Evolutionary conservation across 352 stramenopile genomes (phyloP), one percentile per base, ranked within the genome.

Genomic region (Globisporangium lucens): DNA sequence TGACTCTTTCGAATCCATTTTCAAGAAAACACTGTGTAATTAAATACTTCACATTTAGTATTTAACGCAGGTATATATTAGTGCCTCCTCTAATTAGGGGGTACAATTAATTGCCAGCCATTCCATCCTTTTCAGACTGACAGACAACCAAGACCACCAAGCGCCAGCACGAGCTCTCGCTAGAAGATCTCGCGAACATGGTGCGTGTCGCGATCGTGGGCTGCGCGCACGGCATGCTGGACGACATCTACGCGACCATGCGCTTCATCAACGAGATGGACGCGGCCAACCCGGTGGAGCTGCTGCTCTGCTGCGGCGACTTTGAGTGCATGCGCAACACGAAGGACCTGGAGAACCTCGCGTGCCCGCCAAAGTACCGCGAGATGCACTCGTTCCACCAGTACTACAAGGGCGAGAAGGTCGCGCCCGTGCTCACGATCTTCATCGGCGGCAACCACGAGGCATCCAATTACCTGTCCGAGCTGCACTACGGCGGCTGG

Each of bases 231-330:
- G 98, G 98, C 38, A 89, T 99, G 76, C 87, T 99, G 36, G 97
- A 99, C 72, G 87, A 91, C 46, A 99, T 99, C 73, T 99, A 99
- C 77, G 89, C 91, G 36, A 97, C 93, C 5, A 80, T 99, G 52
- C 70, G 87, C 61, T 86, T 91, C 61, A 89, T 99, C 68, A 94
- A 99, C 72, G 72, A 91, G 69, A 83, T 93, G 73, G 85, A 95
- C 41, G 70, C 78, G 17, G 65, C 71, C 12, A 83, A 85, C 13
- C 82, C 85, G 9, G 89, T 99, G 27, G 91, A 99, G 71, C 72
- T 99, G 41, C 74, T 99, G 59, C 74, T 99, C 22, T 99, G 95
- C 75, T 99, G 98, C 74, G 98, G 98, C 36, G 98, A 99, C 85
- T 99, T 99, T 74, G 94, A 99, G 75, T 97, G 96, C 57, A 86